Base-by-base conservation (phyloP, 768 basidiomycete genomes). In the Lyophyllum atratum region DNA sequence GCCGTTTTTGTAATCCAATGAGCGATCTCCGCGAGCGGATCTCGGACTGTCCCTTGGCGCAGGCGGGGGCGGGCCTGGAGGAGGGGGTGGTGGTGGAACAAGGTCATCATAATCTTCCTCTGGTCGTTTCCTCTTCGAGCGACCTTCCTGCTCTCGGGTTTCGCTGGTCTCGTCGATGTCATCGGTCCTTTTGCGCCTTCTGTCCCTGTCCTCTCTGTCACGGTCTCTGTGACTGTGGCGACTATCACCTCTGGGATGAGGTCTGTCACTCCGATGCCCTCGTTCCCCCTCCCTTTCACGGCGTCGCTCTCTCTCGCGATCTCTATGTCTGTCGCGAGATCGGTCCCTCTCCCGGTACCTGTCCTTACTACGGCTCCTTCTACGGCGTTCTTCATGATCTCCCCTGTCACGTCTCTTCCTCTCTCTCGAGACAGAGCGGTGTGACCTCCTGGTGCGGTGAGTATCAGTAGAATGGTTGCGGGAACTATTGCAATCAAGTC, bases 401-500 rank as follows among this genome's bases (percentile, higher is more conserved):
- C 64, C 76, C 58, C 76, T 77, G 31, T 80, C 79, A 33, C 83
- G 77, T 21, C 82, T 79, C 53, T 79, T 76, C 63, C 77, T 80
- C 49, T 88, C 89, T 63, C 83, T 78, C 22, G 91, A 92, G 51
- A 74, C 75, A 10, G 92, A 93, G 59, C 84, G 80, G 64, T 90
- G 89, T 46, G 90, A 92, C 56, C 82, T 81, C 62, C 78, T 81
- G 21, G 89, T 91, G 43, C 83, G 84, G 62, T 85, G 84, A 10
- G 90, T 92, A 68, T 91, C 90, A 34, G 85, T 85, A 3, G 90
- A 91, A 69, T 85, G 83, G 68, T 87, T 87, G 64, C 89, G 85
- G 59, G 86, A 87, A 54, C 86, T 86, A 57, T n/a, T 6, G 12
- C 9, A 3, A n/a, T 10, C 17, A 9, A 1, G 3, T 44, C 43